These are phyloP conservation scores for Niebla homalea DNA, from an alignment of 495 filamentous ascomycete species.

Conservation along the genomic window DNA sequence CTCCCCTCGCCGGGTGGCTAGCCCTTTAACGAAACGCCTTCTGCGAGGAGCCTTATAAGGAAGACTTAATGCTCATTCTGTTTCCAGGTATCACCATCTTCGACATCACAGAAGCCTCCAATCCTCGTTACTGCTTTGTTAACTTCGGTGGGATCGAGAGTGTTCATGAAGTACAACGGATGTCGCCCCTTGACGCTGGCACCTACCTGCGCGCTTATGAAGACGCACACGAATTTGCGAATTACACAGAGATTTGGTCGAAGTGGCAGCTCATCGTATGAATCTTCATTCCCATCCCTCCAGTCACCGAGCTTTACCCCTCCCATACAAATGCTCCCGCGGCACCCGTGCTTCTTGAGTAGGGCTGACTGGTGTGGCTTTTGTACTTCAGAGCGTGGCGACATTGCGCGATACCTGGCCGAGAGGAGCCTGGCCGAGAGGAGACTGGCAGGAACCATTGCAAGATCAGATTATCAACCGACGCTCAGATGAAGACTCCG, in stretches of 20 bases:
- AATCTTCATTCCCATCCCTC: background rate
- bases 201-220: conserved; percentile 8
- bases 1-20: background rate
- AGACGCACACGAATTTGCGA: background rate
- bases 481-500: background rate
- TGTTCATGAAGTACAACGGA: background rate
- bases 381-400: background rate
- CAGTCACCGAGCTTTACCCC: background rate
- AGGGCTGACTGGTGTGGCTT: background rate
- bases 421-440: background rate
- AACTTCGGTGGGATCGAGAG: conserved; percentile 7
- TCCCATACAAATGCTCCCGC: background rate
- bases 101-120: conserved; percentile 1
- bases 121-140: conserved; percentile 8
- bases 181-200: conserved; percentile 7
- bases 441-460: too few relatives aligned
- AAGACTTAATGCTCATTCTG: background rate
- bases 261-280: background rate
- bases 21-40: background rate
- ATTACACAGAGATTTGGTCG: background rate
- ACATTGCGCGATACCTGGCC: conserved; percentile 8
- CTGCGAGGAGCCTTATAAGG: background rate
- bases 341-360: too few relatives aligned
- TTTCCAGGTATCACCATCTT: conserved; percentile 8
- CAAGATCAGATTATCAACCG: background rate